Conservation (phyloP, 345 rosid species). For the Populus simonii region DNA sequence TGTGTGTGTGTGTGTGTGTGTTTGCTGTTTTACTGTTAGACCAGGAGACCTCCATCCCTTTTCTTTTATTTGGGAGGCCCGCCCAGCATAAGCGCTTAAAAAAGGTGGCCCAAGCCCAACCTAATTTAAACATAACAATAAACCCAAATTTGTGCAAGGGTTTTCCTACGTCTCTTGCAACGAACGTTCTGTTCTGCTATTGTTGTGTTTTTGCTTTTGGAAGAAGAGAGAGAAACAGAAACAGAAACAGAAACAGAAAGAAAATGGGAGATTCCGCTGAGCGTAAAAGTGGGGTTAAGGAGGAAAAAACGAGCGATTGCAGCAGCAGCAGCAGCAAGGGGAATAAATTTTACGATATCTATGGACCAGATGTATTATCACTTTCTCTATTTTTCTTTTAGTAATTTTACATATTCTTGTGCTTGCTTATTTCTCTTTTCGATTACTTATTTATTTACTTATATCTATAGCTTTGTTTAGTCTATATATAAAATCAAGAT, state of each 20-base stretch:
- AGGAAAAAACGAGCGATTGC: slow-evolving; percentile 27
- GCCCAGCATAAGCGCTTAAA: not conserved
- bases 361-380: slow-evolving; percentile 61
- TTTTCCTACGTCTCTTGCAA: not conserved
- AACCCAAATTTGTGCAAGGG: too few relatives aligned
- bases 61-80: not conserved
- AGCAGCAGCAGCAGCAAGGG: slow-evolving; percentile 3
- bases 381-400: not conserved
- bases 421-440: not conserved
- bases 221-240: not conserved
- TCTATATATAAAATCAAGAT: not conserved
- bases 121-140: too few relatives aligned
- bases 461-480: not conserved
- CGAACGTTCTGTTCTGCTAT: not conserved
- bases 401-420: not conserved
- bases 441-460: not conserved
- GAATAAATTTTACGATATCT: slow-evolving; percentile 52
- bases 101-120: not conserved
- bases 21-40: not conserved
- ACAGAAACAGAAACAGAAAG: not conserved
- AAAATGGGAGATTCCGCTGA: slow-evolving; percentile 39
- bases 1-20: not conserved
- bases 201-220: not conserved
- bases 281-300: slow-evolving; percentile 24
- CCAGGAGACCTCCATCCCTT: not conserved